Evolutionary conservation across 768 basidiomycete genomes (phyloP), one percentile per base, ranked within the genome.

Genomic region (Pisolithus marmoratus): DNA sequence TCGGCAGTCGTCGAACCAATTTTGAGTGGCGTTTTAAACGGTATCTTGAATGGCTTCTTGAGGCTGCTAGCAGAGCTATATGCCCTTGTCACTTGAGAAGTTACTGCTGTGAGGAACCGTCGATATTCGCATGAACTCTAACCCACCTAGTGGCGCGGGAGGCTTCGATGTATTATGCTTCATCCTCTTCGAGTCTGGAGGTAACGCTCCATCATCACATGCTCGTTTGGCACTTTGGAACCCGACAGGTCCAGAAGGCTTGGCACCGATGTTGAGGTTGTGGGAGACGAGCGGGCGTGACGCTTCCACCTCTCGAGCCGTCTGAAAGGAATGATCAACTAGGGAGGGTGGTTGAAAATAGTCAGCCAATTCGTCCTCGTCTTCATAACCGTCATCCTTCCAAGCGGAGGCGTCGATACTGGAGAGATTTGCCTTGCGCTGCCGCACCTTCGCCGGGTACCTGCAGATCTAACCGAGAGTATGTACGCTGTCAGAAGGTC

Each of bases 391-490:
- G 20, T 22, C 46, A 5, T 51, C 31, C 37, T 58, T 57, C 65
- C 61, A 62, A 31, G 50, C 48, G 6, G 40, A 43, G 6, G 50
- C 56, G 2, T 70, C 73, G 27, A 69, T 63, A 2, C 70, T 64
- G 0, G 82, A 78, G 4, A 90, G 72, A n/a, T 74, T 76, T 22
- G 56, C 60, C 51, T 78, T 75, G 24, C 76, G 75, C 3, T 63
- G 69, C 48, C 64, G 73, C 0, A 81, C 78, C 69, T 84, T 90
- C 22, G 83, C 83, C 0, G 87, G 85, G 55, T 82, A 82, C 66
- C 86, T 89, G 70, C 90, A 93, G 3, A 90, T 76, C 90, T 91
- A 50, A 9, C 17, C n/a, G 22, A 42, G 12, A 26, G 22, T 3
- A 29, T 20, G 11, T 20, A 43, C 29, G 15, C 8, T 48, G 15